phyloP scores from a whole-genome alignment of 345 rosid genomes.

The Psidium friedrichsthalianum region DNA sequence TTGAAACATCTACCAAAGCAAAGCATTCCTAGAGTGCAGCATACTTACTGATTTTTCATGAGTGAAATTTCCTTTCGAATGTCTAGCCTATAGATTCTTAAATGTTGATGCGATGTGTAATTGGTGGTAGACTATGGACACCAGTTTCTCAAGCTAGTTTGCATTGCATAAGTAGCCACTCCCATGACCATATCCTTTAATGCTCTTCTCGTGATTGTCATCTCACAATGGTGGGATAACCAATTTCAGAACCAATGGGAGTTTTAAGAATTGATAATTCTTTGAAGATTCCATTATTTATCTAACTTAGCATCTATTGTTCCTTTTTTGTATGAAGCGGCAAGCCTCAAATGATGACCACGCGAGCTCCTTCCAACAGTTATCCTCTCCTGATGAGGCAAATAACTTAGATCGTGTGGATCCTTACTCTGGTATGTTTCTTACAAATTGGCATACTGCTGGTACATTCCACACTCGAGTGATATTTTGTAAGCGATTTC shows the following conservation, averaged over 20 bases:
- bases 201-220: not conserved
- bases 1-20: not conserved
- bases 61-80: not conserved
- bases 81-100: not conserved
- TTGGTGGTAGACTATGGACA: not conserved
- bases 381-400: not conserved
- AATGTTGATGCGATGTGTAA: not conserved
- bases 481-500: not conserved
- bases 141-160: not conserved
- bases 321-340: not conserved
- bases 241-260: not conserved
- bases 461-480: not conserved
- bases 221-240: not conserved
- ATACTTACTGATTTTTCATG: not conserved
- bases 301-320: not conserved
- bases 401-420: not conserved
- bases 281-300: not conserved
- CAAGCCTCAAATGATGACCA: not conserved
- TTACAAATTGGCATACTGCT: not conserved
- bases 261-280: too few relatives aligned
- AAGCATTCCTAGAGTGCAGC: not conserved
- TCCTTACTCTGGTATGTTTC: not conserved
- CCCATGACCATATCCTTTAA: not conserved
- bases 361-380: not conserved
- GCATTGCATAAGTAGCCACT: not conserved